Conservation (phyloP, 805 yeast genomes). For the Danielia reshetovae region DNA sequence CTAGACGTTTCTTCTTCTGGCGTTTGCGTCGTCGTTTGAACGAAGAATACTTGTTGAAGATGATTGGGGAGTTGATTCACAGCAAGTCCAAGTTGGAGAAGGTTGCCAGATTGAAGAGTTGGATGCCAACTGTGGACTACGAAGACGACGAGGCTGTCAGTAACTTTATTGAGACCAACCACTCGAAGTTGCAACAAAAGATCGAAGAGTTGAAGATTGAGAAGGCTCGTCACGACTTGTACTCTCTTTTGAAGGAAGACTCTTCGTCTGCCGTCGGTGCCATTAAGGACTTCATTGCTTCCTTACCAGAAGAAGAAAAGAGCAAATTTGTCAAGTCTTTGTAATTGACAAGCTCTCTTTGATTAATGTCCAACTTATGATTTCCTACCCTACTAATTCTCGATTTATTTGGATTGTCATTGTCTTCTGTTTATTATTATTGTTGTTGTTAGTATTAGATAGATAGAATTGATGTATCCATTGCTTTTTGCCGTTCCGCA, state of each 20-base stretch:
- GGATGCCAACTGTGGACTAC: slow-evolving; percentile 73
- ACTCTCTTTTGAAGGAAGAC: slow-evolving; percentile 43
- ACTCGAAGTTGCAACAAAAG: slow-evolving; percentile 53
- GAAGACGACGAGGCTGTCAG: slow-evolving; percentile 78
- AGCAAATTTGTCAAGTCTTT: slow-evolving; percentile 22
- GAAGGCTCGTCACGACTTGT: slow-evolving; percentile 59
- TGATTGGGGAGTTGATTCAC: slow-evolving; percentile 59
- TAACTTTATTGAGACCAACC: slow-evolving; percentile 80
- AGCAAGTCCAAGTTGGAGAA: slow-evolving; percentile 70
- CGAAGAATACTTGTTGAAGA: slow-evolving; percentile 81
- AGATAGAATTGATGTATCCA: too few species aligned
- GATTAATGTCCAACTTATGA: not conserved
- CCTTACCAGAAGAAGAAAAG: slow-evolving; percentile 35
- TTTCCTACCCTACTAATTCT: not conserved
- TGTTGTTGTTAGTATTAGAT: not conserved
- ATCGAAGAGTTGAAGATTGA: slow-evolving; percentile 65
- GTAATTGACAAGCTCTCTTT: slow-evolving; percentile 1
- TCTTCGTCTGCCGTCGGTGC: slow-evolving; percentile 26
- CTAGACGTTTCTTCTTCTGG: slow-evolving; percentile 99
- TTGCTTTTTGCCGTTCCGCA: too few species aligned
- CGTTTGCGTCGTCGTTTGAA: slow-evolving; percentile 92
- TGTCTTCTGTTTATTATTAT: not conserved
- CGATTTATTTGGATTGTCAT: not conserved
- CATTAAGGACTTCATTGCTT: slow-evolving; percentile 32
- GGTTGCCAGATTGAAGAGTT: slow-evolving; percentile 80